Base-by-base conservation (phyloP, 768 basidiomycete species). In the Leccinum rimulosum region DNA sequence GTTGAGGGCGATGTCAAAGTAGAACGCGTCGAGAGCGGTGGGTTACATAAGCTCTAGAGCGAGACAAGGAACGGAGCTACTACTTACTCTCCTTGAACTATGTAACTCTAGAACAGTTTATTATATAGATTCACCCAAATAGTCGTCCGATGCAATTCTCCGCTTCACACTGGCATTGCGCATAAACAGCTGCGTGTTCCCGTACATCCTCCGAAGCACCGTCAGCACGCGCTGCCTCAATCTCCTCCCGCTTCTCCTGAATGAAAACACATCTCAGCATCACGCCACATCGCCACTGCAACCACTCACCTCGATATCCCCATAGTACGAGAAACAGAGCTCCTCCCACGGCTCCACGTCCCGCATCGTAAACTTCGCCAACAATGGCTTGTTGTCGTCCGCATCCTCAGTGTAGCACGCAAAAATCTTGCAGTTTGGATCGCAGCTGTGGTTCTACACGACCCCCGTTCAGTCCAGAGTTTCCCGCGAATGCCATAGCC, bases 371-470 rank as follows among this genome's bases (percentile, higher is more conserved):
- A 91, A 94, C 11, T 91, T 75, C 0, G 83, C 76, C 8, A 93
- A 68, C 12, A 88, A 69, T 0, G 91, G 90, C 67, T 89, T 91
- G 11, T 84, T 76, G 15, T 87, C 66, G 63, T 91, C 83, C 12
- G 82, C 80, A 53, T 93, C 92, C 64, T 93, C 87, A 72, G 91
- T 86, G 64, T 94, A 91, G 49, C 83, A 87, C 0, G 90, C 78
- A n/a, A 80, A 79, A 22, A 94, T 80, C 6, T 70, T 69, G 62
- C 88, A 86, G 68, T 96, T 97, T 0, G 94, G 94, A 57, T 93
- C 87, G 66, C 95, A 96, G 17, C 89, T 93, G 64, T 97, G 93
- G 63, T 96, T 97, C 93, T 95, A 59, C 3, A 19, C 43, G 43
- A n/a, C 43, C n/a, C 43, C 43, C 43, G 43, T n/a, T 43, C 43